Conservation (phyloP, 2,329 filamentous ascomycete species). For the Orbilia oligospora region DNA sequence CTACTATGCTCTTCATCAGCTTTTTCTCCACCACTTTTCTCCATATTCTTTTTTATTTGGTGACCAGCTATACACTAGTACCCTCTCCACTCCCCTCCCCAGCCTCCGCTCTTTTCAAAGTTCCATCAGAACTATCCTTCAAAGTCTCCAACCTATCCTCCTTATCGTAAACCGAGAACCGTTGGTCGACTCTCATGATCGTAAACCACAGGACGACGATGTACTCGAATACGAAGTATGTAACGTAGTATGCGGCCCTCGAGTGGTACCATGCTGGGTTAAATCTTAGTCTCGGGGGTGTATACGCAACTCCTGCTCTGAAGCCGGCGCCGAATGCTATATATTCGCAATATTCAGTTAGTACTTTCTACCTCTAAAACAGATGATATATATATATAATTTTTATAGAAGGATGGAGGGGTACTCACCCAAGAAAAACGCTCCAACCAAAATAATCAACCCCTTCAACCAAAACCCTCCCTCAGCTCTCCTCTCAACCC, state of each 20-base stretch:
- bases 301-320: conserved; percentile 75
- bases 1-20: too few relatives aligned
- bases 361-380: not conserved
- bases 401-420: too few relatives aligned
- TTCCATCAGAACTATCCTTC: conserved; percentile 50
- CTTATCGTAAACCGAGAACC: conserved; percentile 80
- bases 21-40: not conserved
- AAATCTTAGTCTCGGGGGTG: conserved; percentile 69
- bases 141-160: conserved; percentile 52
- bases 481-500: conserved; percentile 61
- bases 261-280: conserved; percentile 79
- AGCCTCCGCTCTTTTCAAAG: conserved; percentile 9
- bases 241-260: conserved; percentile 82
- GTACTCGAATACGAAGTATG: conserved; percentile 83
- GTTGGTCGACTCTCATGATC: conserved; percentile 78
- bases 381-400: too few relatives aligned
- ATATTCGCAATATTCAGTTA: conserved; percentile 18
- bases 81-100: conserved; percentile 6
- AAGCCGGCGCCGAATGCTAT: conserved; percentile 77
- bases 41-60: not conserved
- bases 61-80: not conserved
- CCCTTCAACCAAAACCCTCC: conserved; percentile 79
- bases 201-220: conserved; percentile 78
- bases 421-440: conserved; percentile 72
- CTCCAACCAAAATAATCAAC: conserved; percentile 74